Evolutionary conservation across 169 alveolate genomes (phyloP).

Genomic region (Plasmodium gonderi): DNA sequence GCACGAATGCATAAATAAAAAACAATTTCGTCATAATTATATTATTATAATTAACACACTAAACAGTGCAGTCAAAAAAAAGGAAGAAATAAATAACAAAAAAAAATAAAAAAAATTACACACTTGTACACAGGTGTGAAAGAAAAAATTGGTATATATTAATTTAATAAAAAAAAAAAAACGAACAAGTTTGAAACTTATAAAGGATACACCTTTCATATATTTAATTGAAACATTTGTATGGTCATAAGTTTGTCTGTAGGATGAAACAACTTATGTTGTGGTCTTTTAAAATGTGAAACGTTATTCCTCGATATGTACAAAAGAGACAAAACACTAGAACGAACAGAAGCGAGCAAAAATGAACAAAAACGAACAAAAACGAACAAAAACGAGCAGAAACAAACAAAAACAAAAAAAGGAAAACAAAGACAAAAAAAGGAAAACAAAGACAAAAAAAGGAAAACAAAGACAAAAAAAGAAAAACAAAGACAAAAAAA

Average conservation of each 20-base stretch:
- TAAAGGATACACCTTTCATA: conserved; percentile 11
- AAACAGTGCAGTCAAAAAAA: no score
- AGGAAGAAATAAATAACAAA: neutral
- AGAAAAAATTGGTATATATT: neutral
- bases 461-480: neutral
- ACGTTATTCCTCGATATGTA: neutral
- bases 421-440: neutral
- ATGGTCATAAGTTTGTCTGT: neutral
- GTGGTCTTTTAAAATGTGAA: neutral
- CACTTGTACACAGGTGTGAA: neutral
- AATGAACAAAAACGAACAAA: neutral
- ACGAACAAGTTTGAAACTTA: neutral
- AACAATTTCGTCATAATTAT: conserved; percentile 58
- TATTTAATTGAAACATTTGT: neutral
- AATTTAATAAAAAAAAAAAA: conserved; percentile 1
- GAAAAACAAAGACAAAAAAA: neutral
- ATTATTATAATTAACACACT: neutral
- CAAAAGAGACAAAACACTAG: neutral
- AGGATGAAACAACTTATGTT: conserved; percentile 32
- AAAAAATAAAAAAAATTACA: conserved; percentile 26
- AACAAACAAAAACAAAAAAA: neutral
- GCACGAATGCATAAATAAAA: conserved; percentile 21
- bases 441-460: neutral
- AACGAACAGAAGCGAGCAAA: neutral
- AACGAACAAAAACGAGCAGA: neutral